Evolutionary conservation across 768 basidiomycete genomes (phyloP).

Genomic region (Cyclocybe aegerita): DNA sequence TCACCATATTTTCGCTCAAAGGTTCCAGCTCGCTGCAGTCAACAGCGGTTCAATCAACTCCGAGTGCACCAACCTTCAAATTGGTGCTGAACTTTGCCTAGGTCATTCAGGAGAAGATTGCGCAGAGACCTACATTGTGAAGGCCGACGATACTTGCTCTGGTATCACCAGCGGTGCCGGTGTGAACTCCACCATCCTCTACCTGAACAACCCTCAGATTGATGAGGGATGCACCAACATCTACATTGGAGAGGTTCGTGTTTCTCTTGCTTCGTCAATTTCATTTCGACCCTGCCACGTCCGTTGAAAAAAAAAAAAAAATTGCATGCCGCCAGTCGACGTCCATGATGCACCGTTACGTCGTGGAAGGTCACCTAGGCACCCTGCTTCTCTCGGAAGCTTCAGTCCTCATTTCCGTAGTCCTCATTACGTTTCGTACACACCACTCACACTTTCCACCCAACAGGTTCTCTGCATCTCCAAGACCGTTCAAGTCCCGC

Average conservation of each 20-base stretch:
- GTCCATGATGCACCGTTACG: no score
- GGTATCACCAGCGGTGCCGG: conserved; percentile 37
- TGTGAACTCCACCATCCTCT: conserved; percentile 45
- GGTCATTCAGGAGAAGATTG: conserved; percentile 58
- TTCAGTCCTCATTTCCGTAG: background rate
- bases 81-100: conserved; percentile 54
- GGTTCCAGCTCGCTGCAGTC: conserved; percentile 47
- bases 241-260: conserved; percentile 55
- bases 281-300: background rate
- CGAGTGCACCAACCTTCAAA: conserved; percentile 54
- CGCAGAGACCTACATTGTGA: conserved; percentile 44
- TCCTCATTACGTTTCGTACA: no score
- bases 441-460: background rate
- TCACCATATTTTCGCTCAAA: background rate
- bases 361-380: background rate
- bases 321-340: background rate
- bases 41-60: conserved; percentile 53
- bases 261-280: background rate
- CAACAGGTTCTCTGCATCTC: conserved; percentile 26
- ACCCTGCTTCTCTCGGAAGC: background rate
- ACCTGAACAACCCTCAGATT: conserved; percentile 67
- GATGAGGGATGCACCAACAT: conserved; percentile 52
- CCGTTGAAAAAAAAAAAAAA: background rate
- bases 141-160: conserved; percentile 50
- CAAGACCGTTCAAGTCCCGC: conserved; percentile 20